phyloP scores from a whole-genome alignment of 2,329 filamentous ascomycete species.

The Colletotrichum orbiculare region DNA sequence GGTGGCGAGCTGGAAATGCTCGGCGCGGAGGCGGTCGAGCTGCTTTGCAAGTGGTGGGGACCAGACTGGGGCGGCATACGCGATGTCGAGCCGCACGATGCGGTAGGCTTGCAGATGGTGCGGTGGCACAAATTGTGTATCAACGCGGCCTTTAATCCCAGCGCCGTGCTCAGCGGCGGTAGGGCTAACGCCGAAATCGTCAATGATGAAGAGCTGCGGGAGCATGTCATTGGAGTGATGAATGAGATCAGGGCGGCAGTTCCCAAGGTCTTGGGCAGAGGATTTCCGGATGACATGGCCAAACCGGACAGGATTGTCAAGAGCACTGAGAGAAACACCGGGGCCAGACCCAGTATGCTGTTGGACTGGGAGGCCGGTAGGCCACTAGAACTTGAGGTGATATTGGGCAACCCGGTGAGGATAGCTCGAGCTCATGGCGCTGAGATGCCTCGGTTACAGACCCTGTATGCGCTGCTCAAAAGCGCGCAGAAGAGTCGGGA shows the following conservation, averaged over 20 bases:
- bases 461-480: slow-evolving; percentile 72
- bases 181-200: slow-evolving; percentile 75
- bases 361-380: slow-evolving; percentile 75
- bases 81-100: slow-evolving; percentile 73
- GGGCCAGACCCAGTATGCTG: slow-evolving; percentile 75
- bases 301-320: slow-evolving; percentile 70
- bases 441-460: slow-evolving; percentile 75
- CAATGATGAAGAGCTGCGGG: slow-evolving; percentile 69
- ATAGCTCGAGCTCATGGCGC: slow-evolving; percentile 71
- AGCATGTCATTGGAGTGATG: slow-evolving; percentile 75
- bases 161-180: slow-evolving; percentile 74
- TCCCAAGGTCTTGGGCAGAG: slow-evolving; percentile 70
- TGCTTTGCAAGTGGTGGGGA: slow-evolving; percentile 63
- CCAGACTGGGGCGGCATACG: slow-evolving; percentile 67
- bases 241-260: slow-evolving; percentile 74
- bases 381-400: slow-evolving; percentile 77
- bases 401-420: slow-evolving; percentile 76
- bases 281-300: slow-evolving; percentile 70
- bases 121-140: slow-evolving; percentile 83
- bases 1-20: slow-evolving; percentile 45
- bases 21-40: slow-evolving; percentile 56
- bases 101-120: slow-evolving; percentile 75
- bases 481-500: slow-evolving; percentile 69
- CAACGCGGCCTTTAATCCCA: slow-evolving; percentile 81
- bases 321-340: slow-evolving; percentile 72